Evolutionary conservation across 2,329 filamentous ascomycete species (phyloP), one percentile per base, ranked within the genome.

Genomic region (Stagonosporopsis vannaccii): DNA sequence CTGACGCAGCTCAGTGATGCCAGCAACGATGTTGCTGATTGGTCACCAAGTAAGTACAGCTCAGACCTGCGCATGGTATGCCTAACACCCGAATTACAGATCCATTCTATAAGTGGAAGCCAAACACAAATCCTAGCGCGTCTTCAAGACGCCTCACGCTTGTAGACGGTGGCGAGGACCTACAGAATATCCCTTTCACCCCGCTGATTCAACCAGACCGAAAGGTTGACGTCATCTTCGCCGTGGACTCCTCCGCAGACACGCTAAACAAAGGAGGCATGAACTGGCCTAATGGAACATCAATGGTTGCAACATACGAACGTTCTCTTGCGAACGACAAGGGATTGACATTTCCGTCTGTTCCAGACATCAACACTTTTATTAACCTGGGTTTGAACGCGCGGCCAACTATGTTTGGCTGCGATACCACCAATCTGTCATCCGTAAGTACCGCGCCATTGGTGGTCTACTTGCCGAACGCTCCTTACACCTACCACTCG

Each of bases 401-500:
- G 47, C 82, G 81, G 1, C 90, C 90, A 0, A 89, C 87, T 2
- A 91, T 92, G 79, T 93, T 93, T 72, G 90, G 90, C 40, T 93
- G 90, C 74, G 78, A 90, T 68, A 79, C 80, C 23, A 77, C 78
- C 37, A 90, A 91, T 74, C 80, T 83, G 53, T 85, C 85, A 0
- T 15, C 39, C 9, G 9, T 13, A 12, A 72, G 73, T 9, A 68
- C 75, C 6, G 75, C 83, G 0, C 91, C 91, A 0, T 75, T 96
- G 2, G 79, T 96, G 60, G 90, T 96, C 63, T 97, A 97, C 79
- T 76, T 97, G 47, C 90, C 93, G 46, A 94, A 93, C 72, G 82
- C 87, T 28, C 92, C 91, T 2, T 95, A 94, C 78, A 83, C 87
- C 47, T 84, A 83, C 70, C 76, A 82, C 59, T 89, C 87, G 74